Evolutionary conservation across 352 stramenopile species (phyloP).

Genomic region (Halophytophthora batemanensis): DNA sequence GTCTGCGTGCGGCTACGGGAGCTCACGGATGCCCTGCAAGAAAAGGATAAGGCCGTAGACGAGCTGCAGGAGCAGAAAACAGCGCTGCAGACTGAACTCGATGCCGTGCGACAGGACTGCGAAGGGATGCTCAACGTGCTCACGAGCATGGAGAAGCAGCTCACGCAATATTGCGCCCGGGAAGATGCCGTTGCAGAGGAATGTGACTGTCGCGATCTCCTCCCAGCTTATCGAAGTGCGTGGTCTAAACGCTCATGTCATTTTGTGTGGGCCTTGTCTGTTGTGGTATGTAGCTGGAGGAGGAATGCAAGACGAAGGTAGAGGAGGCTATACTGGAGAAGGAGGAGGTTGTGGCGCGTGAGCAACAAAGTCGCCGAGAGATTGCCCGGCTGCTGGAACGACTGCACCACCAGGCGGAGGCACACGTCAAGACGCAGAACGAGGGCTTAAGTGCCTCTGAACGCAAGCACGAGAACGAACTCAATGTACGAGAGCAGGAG

Average conservation of each 20-base stretch:
- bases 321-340: constrained; percentile 74
- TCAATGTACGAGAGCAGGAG: constrained; percentile 52
- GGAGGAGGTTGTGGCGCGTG: constrained; percentile 68
- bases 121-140: constrained; percentile 84
- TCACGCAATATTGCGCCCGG: constrained; percentile 68
- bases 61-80: constrained; percentile 46
- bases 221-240: neutral
- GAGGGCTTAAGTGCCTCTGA: constrained; percentile 27
- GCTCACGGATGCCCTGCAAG: constrained; percentile 50
- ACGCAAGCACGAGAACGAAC: constrained; percentile 37
- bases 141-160: constrained; percentile 80
- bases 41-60: constrained; percentile 51
- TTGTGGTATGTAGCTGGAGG: constrained; percentile 44
- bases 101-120: constrained; percentile 68
- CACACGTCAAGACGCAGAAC: constrained; percentile 49
- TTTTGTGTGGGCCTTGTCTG: neutral
- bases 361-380: constrained; percentile 63
- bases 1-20: constrained; percentile 66
- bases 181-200: constrained; percentile 77
- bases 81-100: constrained; percentile 44
- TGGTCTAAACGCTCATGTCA: neutral
- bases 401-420: constrained; percentile 41
- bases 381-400: constrained; percentile 64
- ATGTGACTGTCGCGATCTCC: neutral
- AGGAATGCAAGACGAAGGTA: constrained; percentile 63